Conservation (phyloP, 441 rosid species). For the Lagerstroemia fauriei region DNA sequence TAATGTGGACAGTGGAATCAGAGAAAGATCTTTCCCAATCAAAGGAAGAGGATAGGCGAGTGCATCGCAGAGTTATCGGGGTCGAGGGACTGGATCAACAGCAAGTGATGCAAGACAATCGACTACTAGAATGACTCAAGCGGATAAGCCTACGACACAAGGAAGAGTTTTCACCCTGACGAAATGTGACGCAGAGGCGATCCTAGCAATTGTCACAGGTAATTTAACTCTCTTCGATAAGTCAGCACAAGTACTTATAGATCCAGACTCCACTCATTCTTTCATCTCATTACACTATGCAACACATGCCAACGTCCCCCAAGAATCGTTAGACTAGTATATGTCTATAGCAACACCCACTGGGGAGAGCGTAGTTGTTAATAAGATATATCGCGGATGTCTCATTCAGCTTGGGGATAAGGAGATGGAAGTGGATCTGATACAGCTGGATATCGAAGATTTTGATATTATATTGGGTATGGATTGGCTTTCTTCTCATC, state of each 20-base stretch:
- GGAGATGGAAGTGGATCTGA: background rate
- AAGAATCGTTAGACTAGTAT: too few species aligned
- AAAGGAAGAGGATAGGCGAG: background rate
- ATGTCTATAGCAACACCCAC: too few species aligned
- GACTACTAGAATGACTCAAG: background rate
- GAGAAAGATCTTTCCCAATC: background rate
- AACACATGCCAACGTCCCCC: too few species aligned
- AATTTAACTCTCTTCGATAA: background rate
- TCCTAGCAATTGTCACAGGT: background rate
- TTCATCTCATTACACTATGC: too few species aligned
- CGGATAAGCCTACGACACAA: background rate
- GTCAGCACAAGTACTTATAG: background rate
- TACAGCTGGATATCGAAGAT: background rate
- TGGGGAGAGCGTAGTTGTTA: too few species aligned
- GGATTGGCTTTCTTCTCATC: background rate
- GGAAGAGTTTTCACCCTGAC: background rate
- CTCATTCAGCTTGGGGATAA: background rate
- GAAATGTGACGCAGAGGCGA: background rate
- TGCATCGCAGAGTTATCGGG: background rate
- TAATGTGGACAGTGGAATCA: background rate
- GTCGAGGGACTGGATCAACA: background rate
- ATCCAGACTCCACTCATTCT: too few species aligned
- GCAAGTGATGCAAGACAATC: background rate
- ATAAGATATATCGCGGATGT: background rate
- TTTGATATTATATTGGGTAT: background rate